A percentile compares a stretch with the other conserved stretches of the same genome.
phyloP scores from a whole-genome alignment of 2,329 filamentous ascomycete species.

The Fusarium caatingaense region DNA sequence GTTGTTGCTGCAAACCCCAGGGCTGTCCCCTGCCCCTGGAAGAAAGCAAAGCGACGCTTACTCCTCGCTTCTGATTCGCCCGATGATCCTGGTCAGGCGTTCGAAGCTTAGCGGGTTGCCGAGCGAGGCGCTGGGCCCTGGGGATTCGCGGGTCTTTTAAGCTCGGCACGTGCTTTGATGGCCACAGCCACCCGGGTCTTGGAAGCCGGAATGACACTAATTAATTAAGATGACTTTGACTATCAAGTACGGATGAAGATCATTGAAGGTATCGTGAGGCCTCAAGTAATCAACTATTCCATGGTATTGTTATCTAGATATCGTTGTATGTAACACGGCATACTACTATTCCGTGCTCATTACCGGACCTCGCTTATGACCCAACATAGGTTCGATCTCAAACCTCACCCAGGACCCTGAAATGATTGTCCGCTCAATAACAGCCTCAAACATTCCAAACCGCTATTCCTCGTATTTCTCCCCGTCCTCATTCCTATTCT shows the following conservation, averaged over 20 bases:
- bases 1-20: constrained; percentile 5
- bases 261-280: neutral
- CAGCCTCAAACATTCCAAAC: constrained; percentile 5
- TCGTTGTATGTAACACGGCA: neutral
- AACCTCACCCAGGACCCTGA: neutral
- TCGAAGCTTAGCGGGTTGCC: constrained; percentile 40
- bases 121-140: constrained; percentile 44
- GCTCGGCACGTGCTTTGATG: constrained; percentile 19
- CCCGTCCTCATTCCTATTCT: constrained; percentile 18
- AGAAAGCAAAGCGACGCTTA: constrained; percentile 25
- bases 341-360: neutral
- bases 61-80: constrained; percentile 33
- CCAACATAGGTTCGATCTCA: neutral
- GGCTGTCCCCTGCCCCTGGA: constrained; percentile 39
- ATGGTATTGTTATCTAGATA: neutral
- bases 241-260: neutral
- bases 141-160: constrained; percentile 20
- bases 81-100: constrained; percentile 11
- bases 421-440: neutral
- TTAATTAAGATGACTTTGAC: constrained; percentile 2
- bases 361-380: neutral
- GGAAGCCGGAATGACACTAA: constrained; percentile 13
- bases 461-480: neutral
- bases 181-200: constrained; percentile 17
- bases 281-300: neutral